Base-by-base conservation (phyloP, 140 eudicot species). In the Ambrosia hybrid region DNA sequence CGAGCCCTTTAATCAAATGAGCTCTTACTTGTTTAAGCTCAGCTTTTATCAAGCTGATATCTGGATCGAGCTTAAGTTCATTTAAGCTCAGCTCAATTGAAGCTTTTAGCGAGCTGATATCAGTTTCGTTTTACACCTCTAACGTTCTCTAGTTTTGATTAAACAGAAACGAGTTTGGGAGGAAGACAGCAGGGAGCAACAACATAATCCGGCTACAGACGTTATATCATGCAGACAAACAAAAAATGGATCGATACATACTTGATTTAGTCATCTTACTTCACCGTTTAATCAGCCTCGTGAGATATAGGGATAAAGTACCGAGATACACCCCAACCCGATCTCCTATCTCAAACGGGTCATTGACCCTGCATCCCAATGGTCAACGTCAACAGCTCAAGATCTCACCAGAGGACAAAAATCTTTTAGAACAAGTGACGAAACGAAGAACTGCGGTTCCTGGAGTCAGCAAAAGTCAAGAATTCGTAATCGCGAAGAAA, bases 381-480 rank as follows among this genome's bases (percentile, higher is more conserved):
- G 75, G 75, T 61, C 61, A 68, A 72, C 75, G 12, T 49, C 37
- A 51, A n/a, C 65, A 16, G 12, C 73, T 56, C 21, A 78, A 84
- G 55, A 77, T 87, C 56, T 85, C 99, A 2, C 46, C 67, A 0
- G 97, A 90, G 76, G 99, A 94, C 51, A 85, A 81, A 52, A 77
- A 78, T 57, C 82, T 93, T 57, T 68, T 93, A 56, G 96, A 90
- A 66, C 80, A 84, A 49, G 92, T 86, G 72, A 82, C 65, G 70
- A 87, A 76, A 65, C 78, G 84, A 75, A 74, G 73, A 71, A 79
- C 72, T 26, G 26, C 73, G 61, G 84, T 81, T 9, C 92, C 85
- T 0, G 94, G 93, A 36, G 80, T 81, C 12, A 93, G 98, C 82
- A 90, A 86, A 83, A 93, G 98, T 81, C 98, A 93, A 75, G 96